Evolutionary conservation across 2,329 filamentous ascomycete genomes (phyloP).

Genomic region (Cryphonectria japonica): DNA sequence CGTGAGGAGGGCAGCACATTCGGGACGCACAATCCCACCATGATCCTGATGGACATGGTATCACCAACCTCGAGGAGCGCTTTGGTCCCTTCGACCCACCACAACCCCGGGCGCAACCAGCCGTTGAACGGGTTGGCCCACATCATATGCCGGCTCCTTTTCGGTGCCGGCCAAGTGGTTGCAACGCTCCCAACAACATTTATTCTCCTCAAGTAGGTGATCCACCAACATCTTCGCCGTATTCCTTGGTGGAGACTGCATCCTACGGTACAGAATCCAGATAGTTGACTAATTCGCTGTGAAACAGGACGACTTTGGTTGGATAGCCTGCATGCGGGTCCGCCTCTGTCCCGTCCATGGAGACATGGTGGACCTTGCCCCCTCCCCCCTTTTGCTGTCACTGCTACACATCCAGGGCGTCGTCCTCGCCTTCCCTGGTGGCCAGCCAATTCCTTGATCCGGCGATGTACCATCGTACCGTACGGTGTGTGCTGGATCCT

Average conservation of each 20-base stretch:
- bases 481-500: neutral
- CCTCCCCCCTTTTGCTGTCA: neutral
- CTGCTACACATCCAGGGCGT: neutral
- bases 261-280: neutral
- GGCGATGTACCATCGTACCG: neutral
- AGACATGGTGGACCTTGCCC: neutral
- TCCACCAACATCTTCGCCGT: neutral
- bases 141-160: slow-evolving; percentile 4
- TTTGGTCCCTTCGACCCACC: neutral
- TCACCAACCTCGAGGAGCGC: neutral
- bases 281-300: neutral
- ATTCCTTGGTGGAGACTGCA: neutral
- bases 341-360: neutral
- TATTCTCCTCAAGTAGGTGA: neutral
- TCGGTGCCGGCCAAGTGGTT: neutral
- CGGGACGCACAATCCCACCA: neutral
- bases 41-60: neutral
- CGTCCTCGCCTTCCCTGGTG: neutral
- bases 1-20: neutral
- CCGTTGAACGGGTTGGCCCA: neutral
- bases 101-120: neutral
- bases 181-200: neutral
- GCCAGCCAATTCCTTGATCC: neutral
- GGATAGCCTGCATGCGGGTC: neutral
- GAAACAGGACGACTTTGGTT: neutral